These are phyloP conservation scores for Xylariales sp. DNA, from an alignment of 2,329 filamentous ascomycete genomes.

Conservation along the genomic window DNA sequence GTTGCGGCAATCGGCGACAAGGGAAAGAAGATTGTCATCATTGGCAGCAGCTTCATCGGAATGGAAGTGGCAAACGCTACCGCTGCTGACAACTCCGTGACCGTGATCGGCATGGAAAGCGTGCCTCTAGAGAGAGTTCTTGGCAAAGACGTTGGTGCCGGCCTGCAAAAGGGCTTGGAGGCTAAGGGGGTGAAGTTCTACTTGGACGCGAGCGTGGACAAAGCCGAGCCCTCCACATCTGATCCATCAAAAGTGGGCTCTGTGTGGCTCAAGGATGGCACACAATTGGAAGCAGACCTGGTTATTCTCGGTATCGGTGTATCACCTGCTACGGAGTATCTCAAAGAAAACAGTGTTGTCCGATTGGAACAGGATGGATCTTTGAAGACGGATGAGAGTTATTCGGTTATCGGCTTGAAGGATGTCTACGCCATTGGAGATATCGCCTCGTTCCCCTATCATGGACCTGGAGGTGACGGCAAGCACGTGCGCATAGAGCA, in stretches of 20 bases:
- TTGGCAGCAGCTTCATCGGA: constrained; percentile 94
- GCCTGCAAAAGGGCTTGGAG: constrained; percentile 76
- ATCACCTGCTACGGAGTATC: constrained; percentile 76
- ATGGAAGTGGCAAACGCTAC: constrained; percentile 94
- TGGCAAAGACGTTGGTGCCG: constrained; percentile 72
- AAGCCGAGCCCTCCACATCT: constrained; percentile 67
- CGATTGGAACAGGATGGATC: constrained; percentile 81
- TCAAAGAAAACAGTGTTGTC: constrained; percentile 67
- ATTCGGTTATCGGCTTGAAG: constrained; percentile 68
- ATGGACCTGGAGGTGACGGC: constrained; percentile 79
- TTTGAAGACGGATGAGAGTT: constrained; percentile 73
- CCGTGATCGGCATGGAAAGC: constrained; percentile 83
- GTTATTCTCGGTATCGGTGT: constrained; percentile 92
- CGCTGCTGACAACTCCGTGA: constrained; percentile 74
- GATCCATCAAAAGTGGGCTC: constrained; percentile 72
- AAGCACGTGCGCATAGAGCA: constrained; percentile 83
- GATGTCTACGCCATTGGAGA: constrained; percentile 93
- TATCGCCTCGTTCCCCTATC: constrained; percentile 92
- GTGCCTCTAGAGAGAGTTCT: constrained; percentile 83
- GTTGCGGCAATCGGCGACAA: constrained; percentile 74
- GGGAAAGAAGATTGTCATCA: constrained; percentile 85
- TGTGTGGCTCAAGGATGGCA: constrained; percentile 82
- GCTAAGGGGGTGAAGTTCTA: constrained; percentile 87
- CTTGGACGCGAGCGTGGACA: constrained; percentile 76
- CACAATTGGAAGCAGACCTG: constrained; percentile 76